Percentiles rank a stretch among this genome's conserved stretches.
phyloP scores from a whole-genome alignment of 208 protist species.

The Porcisia hertigi region DNA sequence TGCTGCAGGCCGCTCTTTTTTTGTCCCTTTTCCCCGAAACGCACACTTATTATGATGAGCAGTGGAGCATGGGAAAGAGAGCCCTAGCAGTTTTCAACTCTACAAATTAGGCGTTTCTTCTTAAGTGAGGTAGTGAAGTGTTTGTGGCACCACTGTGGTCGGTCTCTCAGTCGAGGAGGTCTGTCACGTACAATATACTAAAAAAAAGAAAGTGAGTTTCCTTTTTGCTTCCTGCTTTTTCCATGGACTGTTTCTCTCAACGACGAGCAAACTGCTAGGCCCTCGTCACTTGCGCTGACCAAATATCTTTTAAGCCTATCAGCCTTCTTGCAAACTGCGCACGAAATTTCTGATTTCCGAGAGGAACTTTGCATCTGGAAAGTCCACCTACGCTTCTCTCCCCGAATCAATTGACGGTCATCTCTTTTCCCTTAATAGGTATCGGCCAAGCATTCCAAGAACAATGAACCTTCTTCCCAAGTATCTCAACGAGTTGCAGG shows the following conservation, averaged over 20 bases:
- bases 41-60: no score
- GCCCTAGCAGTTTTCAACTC: no score
- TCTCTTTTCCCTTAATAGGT: neutral
- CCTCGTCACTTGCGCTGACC: neutral
- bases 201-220: neutral
- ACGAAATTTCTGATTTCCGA: neutral
- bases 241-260: neutral
- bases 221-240: neutral
- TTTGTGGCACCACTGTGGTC: neutral
- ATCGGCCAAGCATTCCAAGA: neutral
- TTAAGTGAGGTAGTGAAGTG: neutral
- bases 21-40: no score
- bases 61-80: no score
- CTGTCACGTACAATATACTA: neutral
- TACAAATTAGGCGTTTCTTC: no score
- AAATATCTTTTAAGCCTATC: neutral
- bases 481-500: conserved; percentile 76
- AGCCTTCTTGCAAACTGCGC: neutral
- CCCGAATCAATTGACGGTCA: neutral
- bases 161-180: conserved; percentile 1
- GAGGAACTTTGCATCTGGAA: neutral
- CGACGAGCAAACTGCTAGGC: neutral
- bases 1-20: no score
- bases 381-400: neutral
- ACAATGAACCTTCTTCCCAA: conserved; percentile 75